Percentiles rank a stretch among this genome's conserved stretches.
Conservation (phyloP, 495 filamentous ascomycete species). For the Amniculicola lignicola region DNA sequence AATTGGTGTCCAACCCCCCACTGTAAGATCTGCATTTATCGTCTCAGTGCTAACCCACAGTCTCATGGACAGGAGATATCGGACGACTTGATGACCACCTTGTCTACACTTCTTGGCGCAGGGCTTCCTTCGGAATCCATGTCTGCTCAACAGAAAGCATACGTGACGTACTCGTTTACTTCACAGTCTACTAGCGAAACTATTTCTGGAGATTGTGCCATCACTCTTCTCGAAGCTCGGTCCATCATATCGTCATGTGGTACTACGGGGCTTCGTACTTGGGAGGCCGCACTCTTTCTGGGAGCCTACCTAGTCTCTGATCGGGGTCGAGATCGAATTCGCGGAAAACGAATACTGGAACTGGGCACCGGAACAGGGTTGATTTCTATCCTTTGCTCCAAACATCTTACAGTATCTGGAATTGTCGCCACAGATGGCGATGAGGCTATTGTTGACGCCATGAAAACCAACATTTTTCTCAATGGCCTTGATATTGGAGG, state of each 20-base stretch:
- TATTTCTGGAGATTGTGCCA: constrained; percentile 29
- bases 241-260: constrained; percentile 68
- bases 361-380: constrained; percentile 88
- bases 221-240: constrained; percentile 69
- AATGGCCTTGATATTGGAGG: constrained; percentile 53
- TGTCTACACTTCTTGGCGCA: constrained; percentile 57
- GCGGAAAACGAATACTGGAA: constrained; percentile 68
- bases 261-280: constrained; percentile 85
- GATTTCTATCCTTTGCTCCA: constrained; percentile 75
- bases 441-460: constrained; percentile 62
- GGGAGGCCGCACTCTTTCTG: constrained; percentile 89
- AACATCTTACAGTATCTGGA: constrained; percentile 59
- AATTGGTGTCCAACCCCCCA: too few species aligned
- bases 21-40: too few species aligned
- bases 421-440: constrained; percentile 82
- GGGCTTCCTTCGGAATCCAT: constrained; percentile 57
- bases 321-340: constrained; percentile 46
- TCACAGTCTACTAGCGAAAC: constrained; percentile 1
- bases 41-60: neutral
- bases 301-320: constrained; percentile 60
- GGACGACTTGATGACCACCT: constrained; percentile 63
- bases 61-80: constrained; percentile 63
- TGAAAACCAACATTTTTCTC: constrained; percentile 63
- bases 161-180: constrained; percentile 61
- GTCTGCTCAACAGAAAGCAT: constrained; percentile 70